Evolutionary conservation across 1,139 yeast species (phyloP).

Genomic region (Petasospora rhodanensis): DNA sequence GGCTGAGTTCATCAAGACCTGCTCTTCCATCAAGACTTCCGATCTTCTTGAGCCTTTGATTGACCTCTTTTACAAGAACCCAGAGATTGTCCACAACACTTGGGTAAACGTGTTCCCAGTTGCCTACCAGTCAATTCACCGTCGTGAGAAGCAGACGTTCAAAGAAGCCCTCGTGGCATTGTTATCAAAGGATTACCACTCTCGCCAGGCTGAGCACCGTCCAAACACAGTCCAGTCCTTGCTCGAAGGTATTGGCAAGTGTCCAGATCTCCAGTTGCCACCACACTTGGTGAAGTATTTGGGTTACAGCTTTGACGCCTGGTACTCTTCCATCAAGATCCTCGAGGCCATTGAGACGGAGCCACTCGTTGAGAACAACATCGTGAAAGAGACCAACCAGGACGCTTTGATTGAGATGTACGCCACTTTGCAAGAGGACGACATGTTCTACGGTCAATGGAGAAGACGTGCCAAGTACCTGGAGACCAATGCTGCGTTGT

Average conservation of each 20-base stretch:
- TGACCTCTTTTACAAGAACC: slow-evolving; percentile 79
- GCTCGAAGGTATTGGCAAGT: slow-evolving; percentile 72
- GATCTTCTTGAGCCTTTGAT: slow-evolving; percentile 66
- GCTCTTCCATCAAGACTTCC: slow-evolving; percentile 47
- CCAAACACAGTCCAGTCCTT: slow-evolving; percentile 87
- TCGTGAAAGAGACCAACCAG: slow-evolving; percentile 78
- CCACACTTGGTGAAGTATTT: slow-evolving; percentile 90
- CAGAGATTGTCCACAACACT: slow-evolving; percentile 73
- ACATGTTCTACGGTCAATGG: slow-evolving; percentile 98
- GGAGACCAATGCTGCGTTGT: slow-evolving; percentile 88
- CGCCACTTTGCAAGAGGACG: slow-evolving; percentile 86
- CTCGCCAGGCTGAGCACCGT: slow-evolving; percentile 78
- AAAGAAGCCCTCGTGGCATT: slow-evolving; percentile 73
- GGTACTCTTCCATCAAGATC: slow-evolving; percentile 85
- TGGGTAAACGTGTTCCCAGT: slow-evolving; percentile 86
- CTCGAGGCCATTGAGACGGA: slow-evolving; percentile 71
- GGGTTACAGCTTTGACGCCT: slow-evolving; percentile 82
- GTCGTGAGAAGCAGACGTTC: slow-evolving; percentile 79
- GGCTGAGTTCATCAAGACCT: slow-evolving; percentile 40
- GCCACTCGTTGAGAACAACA: slow-evolving; percentile 62
- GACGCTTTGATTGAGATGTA: slow-evolving; percentile 91
- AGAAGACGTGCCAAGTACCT: slow-evolving; percentile 90
- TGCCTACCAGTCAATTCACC: slow-evolving; percentile 67
- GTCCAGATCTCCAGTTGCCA: slow-evolving; percentile 77
- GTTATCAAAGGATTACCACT: slow-evolving; percentile 86